Evolutionary conservation across 2,329 filamentous ascomycete genomes (phyloP), one percentile per base, ranked within the genome.

Genomic region (Pezicula radicicola): DNA sequence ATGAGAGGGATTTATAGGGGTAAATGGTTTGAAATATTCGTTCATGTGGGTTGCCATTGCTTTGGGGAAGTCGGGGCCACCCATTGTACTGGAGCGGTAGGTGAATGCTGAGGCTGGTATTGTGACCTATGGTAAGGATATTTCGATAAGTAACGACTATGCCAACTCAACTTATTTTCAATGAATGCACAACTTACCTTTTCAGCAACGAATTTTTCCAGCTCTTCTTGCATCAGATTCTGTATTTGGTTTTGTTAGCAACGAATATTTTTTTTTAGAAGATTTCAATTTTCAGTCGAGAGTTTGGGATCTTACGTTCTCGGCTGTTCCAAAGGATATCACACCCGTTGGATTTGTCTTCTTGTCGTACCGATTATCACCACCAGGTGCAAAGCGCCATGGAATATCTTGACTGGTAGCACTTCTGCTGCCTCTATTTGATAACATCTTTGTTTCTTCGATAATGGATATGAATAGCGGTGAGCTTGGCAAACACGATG

Each of bases 31-130:
- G 53, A 79, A 72, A 42, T 72, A 61, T 16, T 57, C 65, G 52
- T 73, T 76, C 41, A 79, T 56, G 53, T 74, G 70, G 3, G 57
- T 60, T 13, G 74, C 69, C 54, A 76, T 67, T 0, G 70, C 70
- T 5, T 53, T 57, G 0, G 70, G 70, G n/a, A 78, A 66, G 16
- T 67, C 63, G 13, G 55, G 58, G 25, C 66, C 69, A 6, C 71
- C 70, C 55, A 60, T 66, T 12, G 70, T 68, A 9, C 67, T 68
- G 47, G 69, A 68, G 33, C 67, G 66, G 57, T 78, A 78, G 47
- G 67, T 68, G 48, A 75, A 63, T 8, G 69, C 68, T 35, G 64
- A 53, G 15, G 63, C 42, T 16, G 63, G 60, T 25, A 72, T 66
- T 18, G 55, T 53, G 41, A 71, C 61, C 63, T 68, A 21, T 21